Conservation (phyloP, 371 early-diverging fungal genomes). For the Apophysomyces sp. region DNA sequence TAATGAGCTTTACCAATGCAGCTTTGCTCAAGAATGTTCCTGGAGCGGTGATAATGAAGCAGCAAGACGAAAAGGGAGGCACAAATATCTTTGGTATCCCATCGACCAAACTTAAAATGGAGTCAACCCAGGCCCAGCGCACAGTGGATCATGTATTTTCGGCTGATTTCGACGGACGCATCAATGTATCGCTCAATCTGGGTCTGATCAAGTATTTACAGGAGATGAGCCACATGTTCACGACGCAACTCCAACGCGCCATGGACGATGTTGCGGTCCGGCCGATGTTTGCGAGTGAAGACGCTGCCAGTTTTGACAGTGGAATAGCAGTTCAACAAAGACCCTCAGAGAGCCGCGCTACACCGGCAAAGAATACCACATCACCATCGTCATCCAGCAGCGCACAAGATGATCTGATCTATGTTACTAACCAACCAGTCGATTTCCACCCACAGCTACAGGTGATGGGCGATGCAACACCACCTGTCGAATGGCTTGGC, state of each 20-base stretch:
- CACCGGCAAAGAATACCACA: neutral
- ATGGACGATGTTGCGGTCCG: constrained; percentile 5
- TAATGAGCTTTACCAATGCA: constrained; percentile 26
- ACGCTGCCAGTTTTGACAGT: constrained; percentile 7
- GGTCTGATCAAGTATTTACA: constrained; percentile 70
- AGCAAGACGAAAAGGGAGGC: constrained; percentile 16
- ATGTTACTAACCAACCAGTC: constrained; percentile 36
- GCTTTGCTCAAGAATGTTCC: constrained; percentile 48
- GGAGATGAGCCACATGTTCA: constrained; percentile 52
- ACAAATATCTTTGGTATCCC: constrained; percentile 69
- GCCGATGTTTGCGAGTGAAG: neutral
- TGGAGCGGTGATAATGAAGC: constrained; percentile 30
- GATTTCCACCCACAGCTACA: constrained; percentile 53
- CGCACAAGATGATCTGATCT: constrained; percentile 17
- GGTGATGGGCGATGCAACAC: constrained; percentile 64
- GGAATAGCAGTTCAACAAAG: neutral
- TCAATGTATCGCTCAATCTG: constrained; percentile 76
- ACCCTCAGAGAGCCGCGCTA: neutral
- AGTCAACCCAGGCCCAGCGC: constrained; percentile 33
- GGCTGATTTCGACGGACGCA: constrained; percentile 64
- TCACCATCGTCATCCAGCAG: neutral
- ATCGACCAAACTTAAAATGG: constrained; percentile 43
- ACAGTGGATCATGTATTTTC: constrained; percentile 53
- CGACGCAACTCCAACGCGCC: constrained; percentile 36
- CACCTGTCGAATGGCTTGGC: constrained; percentile 64